Base-by-base conservation (phyloP, 495 filamentous ascomycete species). In the Xylaria longipes region DNA sequence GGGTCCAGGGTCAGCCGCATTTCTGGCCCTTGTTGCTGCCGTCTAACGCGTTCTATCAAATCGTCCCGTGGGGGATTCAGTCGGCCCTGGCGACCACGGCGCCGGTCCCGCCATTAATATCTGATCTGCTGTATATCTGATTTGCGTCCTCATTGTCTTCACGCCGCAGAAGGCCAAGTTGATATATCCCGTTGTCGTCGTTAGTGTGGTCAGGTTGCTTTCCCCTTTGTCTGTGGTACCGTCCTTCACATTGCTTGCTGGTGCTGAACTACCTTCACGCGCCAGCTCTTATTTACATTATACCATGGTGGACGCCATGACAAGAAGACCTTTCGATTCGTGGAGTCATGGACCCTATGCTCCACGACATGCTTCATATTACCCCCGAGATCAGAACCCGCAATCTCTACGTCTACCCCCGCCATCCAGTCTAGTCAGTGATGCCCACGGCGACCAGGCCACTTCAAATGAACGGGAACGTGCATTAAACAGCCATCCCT, bases 251-350 rank as follows among this genome's bases (percentile, higher is more conserved):
- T 75, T 70, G 61, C 73, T 77, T 79, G 78, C 79, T 75, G 80
- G 78, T 60, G 82, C 78, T 75, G 81, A 79, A 68, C 72, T 79
- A 72, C 73, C 78, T 77, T 80, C 77, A 71, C 78, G 80, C 75
- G 70, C 71, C 77, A 75, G 74, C 57, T 78, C 83, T 77, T 78
- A 79, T n/a, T n/a, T n/a, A n/a, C n/a, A n/a, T 74, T 77, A 81
- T 81, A 80, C 78, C 78, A 80, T 83, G 78, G 74, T 83, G 73
- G 82, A 83, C 76, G 78, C 80, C 74, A 86, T 86, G 84, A 80
- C 84, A 72, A 82, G 81, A 72, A 82, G 81, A 78, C 82, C 79
- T 72, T 75, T 79, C 71, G 78, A 84, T 68, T 72, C 73, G 71
- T 82, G 81, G 77, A 73, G 65, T 41, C 81, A 82, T 46, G 82